A percentile compares a stretch with the other conserved stretches of the same genome.
phyloP scores from a whole-genome alignment of 371 early-diverging fungal species.

The Nosema granulosis region DNA sequence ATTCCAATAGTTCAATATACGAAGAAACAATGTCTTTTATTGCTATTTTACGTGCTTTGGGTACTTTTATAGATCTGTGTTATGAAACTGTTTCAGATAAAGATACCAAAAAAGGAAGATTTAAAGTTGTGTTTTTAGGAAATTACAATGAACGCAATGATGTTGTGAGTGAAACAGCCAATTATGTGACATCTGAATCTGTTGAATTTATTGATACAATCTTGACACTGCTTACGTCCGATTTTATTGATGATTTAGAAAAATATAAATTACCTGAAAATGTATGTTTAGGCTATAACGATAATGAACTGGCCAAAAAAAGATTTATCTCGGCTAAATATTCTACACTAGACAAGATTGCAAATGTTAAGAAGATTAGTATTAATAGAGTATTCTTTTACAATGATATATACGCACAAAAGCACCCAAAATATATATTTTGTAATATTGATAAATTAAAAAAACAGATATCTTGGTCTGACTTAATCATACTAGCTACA shows the following conservation, averaged over 20 bases:
- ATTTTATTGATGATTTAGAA: not conserved
- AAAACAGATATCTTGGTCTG: conserved; percentile 11
- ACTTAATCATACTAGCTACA: conserved; percentile 23
- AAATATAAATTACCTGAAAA: not conserved
- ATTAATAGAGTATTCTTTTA: conserved; percentile 24
- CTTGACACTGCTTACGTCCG: not conserved
- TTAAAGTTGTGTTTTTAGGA: not conserved
- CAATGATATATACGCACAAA: conserved; percentile 6
- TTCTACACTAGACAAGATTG: not conserved
- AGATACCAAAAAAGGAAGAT: not conserved
- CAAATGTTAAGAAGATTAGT: not conserved
- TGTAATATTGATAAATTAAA: not conserved
- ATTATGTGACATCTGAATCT: not conserved
- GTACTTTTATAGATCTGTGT: not conserved
- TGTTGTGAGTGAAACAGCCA: not conserved
- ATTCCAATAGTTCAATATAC: not conserved
- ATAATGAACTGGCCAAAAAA: not conserved
- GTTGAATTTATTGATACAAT: not conserved
- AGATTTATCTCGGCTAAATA: not conserved
- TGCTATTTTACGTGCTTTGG: not conserved
- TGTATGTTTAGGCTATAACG: not conserved
- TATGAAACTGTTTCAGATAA: not conserved
- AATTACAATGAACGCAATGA: not conserved
- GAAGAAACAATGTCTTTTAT: not conserved
- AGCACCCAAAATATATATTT: conserved; percentile 6